Conservation (phyloP, 2,329 filamentous ascomycete species). For the Colletotrichum scovillei region DNA sequence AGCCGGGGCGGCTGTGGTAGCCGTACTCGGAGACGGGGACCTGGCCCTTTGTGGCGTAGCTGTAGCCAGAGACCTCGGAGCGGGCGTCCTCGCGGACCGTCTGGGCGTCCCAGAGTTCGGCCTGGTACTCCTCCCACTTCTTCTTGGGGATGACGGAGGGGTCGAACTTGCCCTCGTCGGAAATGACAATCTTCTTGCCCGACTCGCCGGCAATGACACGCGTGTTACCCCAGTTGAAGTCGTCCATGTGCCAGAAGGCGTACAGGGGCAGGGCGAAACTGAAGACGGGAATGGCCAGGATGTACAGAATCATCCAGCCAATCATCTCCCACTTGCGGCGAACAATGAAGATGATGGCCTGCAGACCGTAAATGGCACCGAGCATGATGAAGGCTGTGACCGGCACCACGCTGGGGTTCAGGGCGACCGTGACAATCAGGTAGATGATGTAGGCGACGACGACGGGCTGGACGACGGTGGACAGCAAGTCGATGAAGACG, state of each 20-base stretch:
- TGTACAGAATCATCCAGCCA: conserved; percentile 98
- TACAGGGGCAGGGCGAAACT: conserved; percentile 91
- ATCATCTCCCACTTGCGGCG: conserved; percentile 99
- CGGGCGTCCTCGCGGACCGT: conserved; percentile 83
- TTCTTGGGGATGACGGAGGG: conserved; percentile 92
- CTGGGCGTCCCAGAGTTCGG: conserved; percentile 96
- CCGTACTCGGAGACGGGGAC: conserved; percentile 75
- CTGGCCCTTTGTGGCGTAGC: conserved; percentile 87
- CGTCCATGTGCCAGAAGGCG: conserved; percentile 99
- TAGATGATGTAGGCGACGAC: conserved; percentile 91
- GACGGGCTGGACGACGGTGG: conserved; percentile 91
- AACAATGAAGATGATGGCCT: conserved; percentile 96
- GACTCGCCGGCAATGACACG: conserved; percentile 95
- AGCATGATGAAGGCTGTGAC: conserved; percentile 90
- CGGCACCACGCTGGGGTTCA: conserved; percentile 74
- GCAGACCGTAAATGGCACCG: conserved; percentile 95
- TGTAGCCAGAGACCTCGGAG: conserved; percentile 92
- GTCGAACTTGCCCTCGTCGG: conserved; percentile 98
- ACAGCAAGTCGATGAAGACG: conserved; percentile 92
- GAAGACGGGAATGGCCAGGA: conserved; percentile 91
- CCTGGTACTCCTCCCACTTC: conserved; percentile 99
- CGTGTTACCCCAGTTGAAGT: conserved; percentile 99
- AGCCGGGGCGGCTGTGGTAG: conserved; percentile 69
- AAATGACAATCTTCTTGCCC: conserved; percentile 91
- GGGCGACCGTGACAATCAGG: conserved; percentile 79